Evolutionary conservation across 2,329 filamentous ascomycete genomes (phyloP).

Genomic region (Penicillium aurantiogriseum): DNA sequence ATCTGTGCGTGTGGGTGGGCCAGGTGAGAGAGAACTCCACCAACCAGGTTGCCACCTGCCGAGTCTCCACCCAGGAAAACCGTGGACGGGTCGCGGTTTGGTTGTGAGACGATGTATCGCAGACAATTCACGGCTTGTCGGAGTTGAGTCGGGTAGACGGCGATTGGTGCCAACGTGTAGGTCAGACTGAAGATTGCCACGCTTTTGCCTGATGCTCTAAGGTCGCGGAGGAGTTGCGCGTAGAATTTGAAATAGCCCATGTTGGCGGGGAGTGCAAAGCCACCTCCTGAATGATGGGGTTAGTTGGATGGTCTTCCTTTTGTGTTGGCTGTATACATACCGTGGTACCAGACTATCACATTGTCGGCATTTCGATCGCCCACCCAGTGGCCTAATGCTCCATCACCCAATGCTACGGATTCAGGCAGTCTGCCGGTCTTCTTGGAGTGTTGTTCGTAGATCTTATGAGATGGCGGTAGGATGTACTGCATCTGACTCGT

Average conservation of each 20-base stretch:
- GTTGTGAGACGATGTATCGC: constrained; percentile 39
- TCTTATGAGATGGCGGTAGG: constrained; percentile 26
- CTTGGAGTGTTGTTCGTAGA: constrained; percentile 32
- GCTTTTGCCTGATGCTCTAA: constrained; percentile 44
- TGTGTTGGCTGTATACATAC: constrained; percentile 17
- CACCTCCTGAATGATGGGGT: constrained; percentile 47
- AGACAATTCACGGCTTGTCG: constrained; percentile 43
- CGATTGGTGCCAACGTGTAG: constrained; percentile 56
- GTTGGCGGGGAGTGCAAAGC: constrained; percentile 52
- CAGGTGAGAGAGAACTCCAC: constrained; percentile 41
- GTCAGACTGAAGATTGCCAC: constrained; percentile 55
- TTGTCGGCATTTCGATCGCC: constrained; percentile 38
- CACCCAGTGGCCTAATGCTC: constrained; percentile 41
- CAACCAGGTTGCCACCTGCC: constrained; percentile 44
- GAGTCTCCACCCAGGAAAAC: constrained; percentile 47
- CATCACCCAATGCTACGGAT: constrained; percentile 33
- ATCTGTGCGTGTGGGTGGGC: constrained; percentile 58
- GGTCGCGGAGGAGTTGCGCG: constrained; percentile 43
- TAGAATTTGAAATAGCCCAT: constrained; percentile 52
- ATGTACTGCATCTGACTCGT: constrained; percentile 34
- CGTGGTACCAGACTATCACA: constrained; percentile 43
- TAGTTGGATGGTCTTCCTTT: not conserved
- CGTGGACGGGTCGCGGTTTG: constrained; percentile 35
- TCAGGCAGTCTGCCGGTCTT: constrained; percentile 24
- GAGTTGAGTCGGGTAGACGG: constrained; percentile 46